Conservation (phyloP, 768 basidiomycete species). For the Lentinula raphanica region DNA sequence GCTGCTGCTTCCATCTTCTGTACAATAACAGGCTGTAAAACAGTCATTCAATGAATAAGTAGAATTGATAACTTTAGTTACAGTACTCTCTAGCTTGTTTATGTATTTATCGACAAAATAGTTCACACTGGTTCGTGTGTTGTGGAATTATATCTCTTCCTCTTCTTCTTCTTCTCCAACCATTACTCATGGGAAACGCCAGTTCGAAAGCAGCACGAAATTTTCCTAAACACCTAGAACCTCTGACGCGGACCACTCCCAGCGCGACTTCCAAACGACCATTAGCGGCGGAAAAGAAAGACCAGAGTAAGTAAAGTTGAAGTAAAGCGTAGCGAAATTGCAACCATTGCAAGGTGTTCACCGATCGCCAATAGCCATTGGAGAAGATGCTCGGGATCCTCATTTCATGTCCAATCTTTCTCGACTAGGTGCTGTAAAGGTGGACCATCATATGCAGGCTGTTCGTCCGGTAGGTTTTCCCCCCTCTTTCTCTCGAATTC, state of each 20-base stretch:
- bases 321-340: conserved; percentile 23
- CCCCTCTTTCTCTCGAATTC: conserved; percentile 1
- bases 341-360: background rate
- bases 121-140: background rate
- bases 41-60: conserved; percentile 6
- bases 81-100: background rate
- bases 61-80: conserved; percentile 6
- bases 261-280: conserved; percentile 19
- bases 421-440: conserved; percentile 61
- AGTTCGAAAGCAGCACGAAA: conserved; percentile 57
- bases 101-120: conserved; percentile 5
- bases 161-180: background rate
- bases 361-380: conserved; percentile 39
- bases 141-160: background rate
- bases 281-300: conserved; percentile 39
- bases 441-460: conserved; percentile 58
- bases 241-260: conserved; percentile 44
- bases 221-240: conserved; percentile 42
- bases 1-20: conserved; percentile 28
- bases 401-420: conserved; percentile 63
- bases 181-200: conserved; percentile 42
- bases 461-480: conserved; percentile 35
- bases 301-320: conserved; percentile 48
- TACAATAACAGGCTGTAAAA: conserved; percentile 35
- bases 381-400: conserved; percentile 64